A percentile compares a stretch with the other conserved stretches of the same genome.
phyloP scores from a whole-genome alignment of 2,329 filamentous ascomycete genomes.

The Fusarium equiseti region DNA sequence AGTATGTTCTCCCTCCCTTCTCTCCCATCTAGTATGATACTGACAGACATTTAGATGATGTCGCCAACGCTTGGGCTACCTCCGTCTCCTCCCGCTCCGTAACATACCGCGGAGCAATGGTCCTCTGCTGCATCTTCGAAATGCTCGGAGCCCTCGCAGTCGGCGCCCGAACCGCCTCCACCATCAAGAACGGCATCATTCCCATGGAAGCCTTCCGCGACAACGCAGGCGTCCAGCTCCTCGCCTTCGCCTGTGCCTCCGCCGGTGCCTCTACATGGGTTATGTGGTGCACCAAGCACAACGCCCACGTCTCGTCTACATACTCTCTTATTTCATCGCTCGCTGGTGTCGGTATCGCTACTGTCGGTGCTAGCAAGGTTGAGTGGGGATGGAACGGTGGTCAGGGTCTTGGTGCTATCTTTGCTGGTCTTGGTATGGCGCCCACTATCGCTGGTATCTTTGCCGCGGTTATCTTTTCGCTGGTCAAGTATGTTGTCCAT shows the following conservation, averaged over 20 bases:
- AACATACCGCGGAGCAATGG: conserved; percentile 76
- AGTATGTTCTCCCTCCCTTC: conserved; percentile 64
- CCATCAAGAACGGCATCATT: conserved; percentile 84
- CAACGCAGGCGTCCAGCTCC: conserved; percentile 75
- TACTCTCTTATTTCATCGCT: conserved; percentile 78
- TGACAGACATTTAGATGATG: conserved; percentile 72
- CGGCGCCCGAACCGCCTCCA: conserved; percentile 77
- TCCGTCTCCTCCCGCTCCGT: conserved; percentile 84
- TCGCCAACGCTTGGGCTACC: conserved; percentile 86
- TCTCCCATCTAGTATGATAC: too few species aligned
- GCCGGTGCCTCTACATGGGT: conserved; percentile 78
- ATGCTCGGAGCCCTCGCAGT: conserved; percentile 75
- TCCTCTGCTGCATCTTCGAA: conserved; percentile 75
- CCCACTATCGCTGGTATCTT: conserved; percentile 75
- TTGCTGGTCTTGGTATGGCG: conserved; percentile 78
- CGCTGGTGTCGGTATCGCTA: conserved; percentile 76
- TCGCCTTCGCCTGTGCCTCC: conserved; percentile 74
- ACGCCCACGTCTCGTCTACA: conserved; percentile 78
- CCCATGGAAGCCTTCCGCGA: conserved; percentile 67
- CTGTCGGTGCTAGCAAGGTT: conserved; percentile 70
- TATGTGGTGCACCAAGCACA: conserved; percentile 83
- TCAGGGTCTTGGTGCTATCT: conserved; percentile 78
- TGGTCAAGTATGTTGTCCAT: conserved; percentile 75
- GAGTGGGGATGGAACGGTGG: conserved; percentile 78
- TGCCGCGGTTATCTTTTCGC: conserved; percentile 74